Base-by-base conservation (phyloP, 2,329 filamentous ascomycete genomes). In the Zelopaecilomyces penicillatus region DNA sequence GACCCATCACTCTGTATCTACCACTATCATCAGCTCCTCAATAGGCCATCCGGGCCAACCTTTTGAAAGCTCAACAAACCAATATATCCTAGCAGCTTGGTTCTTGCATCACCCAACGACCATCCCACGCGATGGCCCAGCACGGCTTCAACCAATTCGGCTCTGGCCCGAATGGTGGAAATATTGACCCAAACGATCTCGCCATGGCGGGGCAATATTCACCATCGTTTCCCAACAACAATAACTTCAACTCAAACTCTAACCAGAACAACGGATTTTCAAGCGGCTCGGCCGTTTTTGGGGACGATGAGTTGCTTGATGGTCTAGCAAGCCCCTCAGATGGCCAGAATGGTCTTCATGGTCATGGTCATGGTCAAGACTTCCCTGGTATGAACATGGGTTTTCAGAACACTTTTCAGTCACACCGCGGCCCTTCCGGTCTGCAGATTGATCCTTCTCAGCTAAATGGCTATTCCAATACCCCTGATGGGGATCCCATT, bases 401-500 rank as follows among this genome's bases (percentile, higher is more conserved):
- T 48, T 82, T 75, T 54, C 74, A 78, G 44, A 68, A 68, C 41
- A 68, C 76, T 12, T 82, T 78, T 54, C 56, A 65, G 44, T 60
- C 66, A 4, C 74, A 84, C 46, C 81, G 83, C 47, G 73, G 68
- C 41, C 74, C 71, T 48, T 60, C 69, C 46, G 66, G 71, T 31
- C 64, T 84, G 33, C 76, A 80, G 48, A 76, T 83, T 55, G 82
- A 86, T 52, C 78, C 82, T 49, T 70, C 76, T 39, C 82, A 85
- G 46, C 81, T 88, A 59, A 84, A 85, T 58, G 80, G 87, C 50
- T 97, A 85, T 65, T 95, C 91, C 19, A 87, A 87, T 62, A 95
- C 90, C 2, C 90, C 91, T 4, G 91, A 97, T 49, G 88, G 88
- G 42, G 85, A 88, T 43, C 89, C 91, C 5, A 91, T 95, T 49